A percentile compares a stretch with the other conserved stretches of the same genome.
phyloP scores from a whole-genome alignment of 257 asterid species.

The Apocynum venetum region DNA sequence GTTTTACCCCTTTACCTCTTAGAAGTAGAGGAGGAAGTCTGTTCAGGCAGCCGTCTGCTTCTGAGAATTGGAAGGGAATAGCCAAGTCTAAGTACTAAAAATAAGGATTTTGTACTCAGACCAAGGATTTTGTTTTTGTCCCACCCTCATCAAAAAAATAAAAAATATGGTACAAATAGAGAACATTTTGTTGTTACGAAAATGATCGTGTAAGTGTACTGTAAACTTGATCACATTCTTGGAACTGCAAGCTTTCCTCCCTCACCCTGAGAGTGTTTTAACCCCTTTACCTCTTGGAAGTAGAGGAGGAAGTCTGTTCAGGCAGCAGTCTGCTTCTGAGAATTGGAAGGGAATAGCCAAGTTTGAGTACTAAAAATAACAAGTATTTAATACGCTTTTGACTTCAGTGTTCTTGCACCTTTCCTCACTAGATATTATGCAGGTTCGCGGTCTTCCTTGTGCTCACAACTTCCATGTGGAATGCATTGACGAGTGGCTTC shows the following conservation, averaged over 20 bases:
- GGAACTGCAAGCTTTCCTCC: background rate
- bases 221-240: background rate
- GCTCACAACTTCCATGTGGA: constrained; percentile 98
- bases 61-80: too few species aligned
- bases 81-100: too few species aligned
- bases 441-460: constrained; percentile 98
- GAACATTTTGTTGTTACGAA: background rate
- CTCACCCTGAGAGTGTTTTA: background rate
- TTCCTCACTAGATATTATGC: constrained; percentile 17
- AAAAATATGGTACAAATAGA: background rate
- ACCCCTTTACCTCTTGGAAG: too few species aligned
- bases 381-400: background rate
- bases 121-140: background rate
- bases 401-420: background rate
- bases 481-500: constrained; percentile 97
- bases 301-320: too few species aligned
- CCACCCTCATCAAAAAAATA: background rate
- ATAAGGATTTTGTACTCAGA: too few species aligned
- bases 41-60: too few species aligned
- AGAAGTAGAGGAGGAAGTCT: too few species aligned
- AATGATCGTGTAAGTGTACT: background rate
- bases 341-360: too few species aligned
- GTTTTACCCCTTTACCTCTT: too few species aligned
- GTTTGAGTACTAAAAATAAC: too few species aligned
- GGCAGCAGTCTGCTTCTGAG: too few species aligned